Evolutionary conservation across 805 yeast genomes (phyloP), one percentile per base, ranked within the genome.

Genomic region (Wickerhamiella cacticola): DNA sequence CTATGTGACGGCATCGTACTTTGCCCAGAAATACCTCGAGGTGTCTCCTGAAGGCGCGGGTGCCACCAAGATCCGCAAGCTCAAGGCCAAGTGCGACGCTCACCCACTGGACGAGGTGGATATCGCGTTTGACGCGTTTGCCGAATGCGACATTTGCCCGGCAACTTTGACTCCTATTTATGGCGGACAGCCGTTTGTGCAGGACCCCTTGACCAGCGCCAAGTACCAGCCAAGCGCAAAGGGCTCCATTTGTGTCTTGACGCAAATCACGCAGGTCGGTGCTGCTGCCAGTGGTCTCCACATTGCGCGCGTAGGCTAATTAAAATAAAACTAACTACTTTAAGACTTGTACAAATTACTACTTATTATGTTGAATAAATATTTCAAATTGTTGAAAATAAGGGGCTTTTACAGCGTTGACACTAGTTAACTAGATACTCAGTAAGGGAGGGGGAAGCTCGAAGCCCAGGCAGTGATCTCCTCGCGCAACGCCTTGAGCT

Each of bases 251-350:
- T 89, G 95, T 67, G 68, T 67, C 44, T 78, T 92, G 52, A 82
- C 96, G 1, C 64, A 72, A 45, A 70, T 94, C 52, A 81, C 96
- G 3, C 68, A 73, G 47, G 78, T 92, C 54, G 99, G 98, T 16
- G 86, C 89, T 13, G 84, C 92, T 16, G 92, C 95, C 9, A 81
- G 95, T 10, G 97, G 97, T 19, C 73, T 89, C 59, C 78, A 94
- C 38, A 43, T 43, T 24, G 29, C 19, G 12, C 12, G 42, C n/a
- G n/a, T n/a, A n/a, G 28, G 42, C 29, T 19, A 31, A 31, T 19
- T 15, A 31, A 31, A 31, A n/a, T 25, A 7, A 7, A 25, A 25
- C 9, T 25, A 10, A 25, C 10, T 25, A 25, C 9, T 7, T 25
- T 25, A n/a, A n/a, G n/a, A n/a, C n/a, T n/a, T n/a, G n/a, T n/a